A percentile compares a stretch with the other conserved stretches of the same genome.
phyloP scores from a whole-genome alignment of 2,329 filamentous ascomycete genomes.

The Emmonsiellopsis sp. region DNA sequence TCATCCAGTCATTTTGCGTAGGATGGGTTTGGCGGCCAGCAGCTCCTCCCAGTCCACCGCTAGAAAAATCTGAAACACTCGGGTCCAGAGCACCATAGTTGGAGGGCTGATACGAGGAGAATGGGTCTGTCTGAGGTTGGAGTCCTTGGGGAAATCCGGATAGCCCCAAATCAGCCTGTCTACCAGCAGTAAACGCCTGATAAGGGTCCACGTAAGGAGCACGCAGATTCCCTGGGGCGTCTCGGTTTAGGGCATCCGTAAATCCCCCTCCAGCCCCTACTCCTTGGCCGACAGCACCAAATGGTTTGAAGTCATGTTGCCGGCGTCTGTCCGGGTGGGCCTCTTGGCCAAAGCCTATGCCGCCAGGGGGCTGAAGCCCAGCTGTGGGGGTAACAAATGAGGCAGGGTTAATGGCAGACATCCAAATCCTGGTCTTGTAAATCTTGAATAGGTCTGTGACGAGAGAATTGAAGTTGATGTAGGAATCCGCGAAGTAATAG shows the following conservation, averaged over 20 bases:
- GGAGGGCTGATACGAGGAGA: slow-evolving; percentile 21
- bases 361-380: slow-evolving; percentile 60
- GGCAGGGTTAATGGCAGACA: slow-evolving; percentile 97
- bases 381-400: slow-evolving; percentile 77
- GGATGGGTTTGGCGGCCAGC: slow-evolving; percentile 24
- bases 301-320: slow-evolving; percentile 26
- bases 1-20: slow-evolving; percentile 48
- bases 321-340: slow-evolving; percentile 31
- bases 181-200: slow-evolving; percentile 23
- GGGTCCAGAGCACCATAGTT: slow-evolving; percentile 31
- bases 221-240: slow-evolving; percentile 21
- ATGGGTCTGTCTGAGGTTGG: slow-evolving; percentile 25
- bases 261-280: slow-evolving; percentile 9
- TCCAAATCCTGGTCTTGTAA: slow-evolving; percentile 99
- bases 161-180: slow-evolving; percentile 22
- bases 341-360: slow-evolving; percentile 46
- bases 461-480: slow-evolving; percentile 98
- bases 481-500: slow-evolving; percentile 96
- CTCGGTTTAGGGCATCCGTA: slow-evolving; percentile 13
- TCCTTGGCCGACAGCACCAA: slow-evolving; percentile 11
- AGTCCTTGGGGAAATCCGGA: slow-evolving; percentile 17
- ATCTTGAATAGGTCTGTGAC: slow-evolving; percentile 98
- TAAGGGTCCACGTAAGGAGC: slow-evolving; percentile 28
- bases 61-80: slow-evolving; percentile 22
- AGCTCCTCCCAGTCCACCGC: slow-evolving; percentile 17